A percentile compares a stretch with the other conserved stretches of the same genome.
These are phyloP conservation scores for Salix koriyanagi DNA, from an alignment of 345 rosid genomes.

Conservation along the genomic window DNA sequence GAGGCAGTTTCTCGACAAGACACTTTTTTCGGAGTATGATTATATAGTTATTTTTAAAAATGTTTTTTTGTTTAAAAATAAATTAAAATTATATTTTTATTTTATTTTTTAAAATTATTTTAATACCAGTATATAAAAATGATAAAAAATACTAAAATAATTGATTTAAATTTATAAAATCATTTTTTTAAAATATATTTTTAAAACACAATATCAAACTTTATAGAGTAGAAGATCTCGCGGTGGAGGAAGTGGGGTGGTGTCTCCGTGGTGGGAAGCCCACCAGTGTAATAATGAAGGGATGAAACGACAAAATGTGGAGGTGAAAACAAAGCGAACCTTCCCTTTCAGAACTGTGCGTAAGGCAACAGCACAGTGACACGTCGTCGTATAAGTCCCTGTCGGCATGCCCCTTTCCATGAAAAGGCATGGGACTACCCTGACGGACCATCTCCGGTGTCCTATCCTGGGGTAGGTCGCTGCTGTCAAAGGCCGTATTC, in stretches of 20 bases:
- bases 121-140: too few species aligned
- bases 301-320: neutral
- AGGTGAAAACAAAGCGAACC: neutral
- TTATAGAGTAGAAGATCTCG: too few species aligned
- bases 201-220: neutral
- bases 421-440: conserved; percentile 2
- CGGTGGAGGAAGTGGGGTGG: neutral
- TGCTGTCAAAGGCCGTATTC: neutral
- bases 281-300: neutral
- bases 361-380: neutral
- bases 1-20: neutral
- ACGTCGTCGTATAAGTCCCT: neutral
- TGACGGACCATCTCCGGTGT: neutral
- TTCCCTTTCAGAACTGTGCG: neutral
- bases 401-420: conserved; percentile 12
- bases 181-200: too few species aligned
- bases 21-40: too few species aligned
- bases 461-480: conserved; percentile 10
- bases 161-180: too few species aligned
- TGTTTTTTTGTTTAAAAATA: too few species aligned
- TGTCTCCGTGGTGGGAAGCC: conserved; percentile 9
- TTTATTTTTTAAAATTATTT: too few species aligned
- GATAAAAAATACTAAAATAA: too few species aligned
- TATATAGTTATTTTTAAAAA: too few species aligned
- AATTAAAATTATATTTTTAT: too few species aligned